Base-by-base conservation (phyloP, 2,329 filamentous ascomycete genomes). In the Epichloe coenophiala region DNA sequence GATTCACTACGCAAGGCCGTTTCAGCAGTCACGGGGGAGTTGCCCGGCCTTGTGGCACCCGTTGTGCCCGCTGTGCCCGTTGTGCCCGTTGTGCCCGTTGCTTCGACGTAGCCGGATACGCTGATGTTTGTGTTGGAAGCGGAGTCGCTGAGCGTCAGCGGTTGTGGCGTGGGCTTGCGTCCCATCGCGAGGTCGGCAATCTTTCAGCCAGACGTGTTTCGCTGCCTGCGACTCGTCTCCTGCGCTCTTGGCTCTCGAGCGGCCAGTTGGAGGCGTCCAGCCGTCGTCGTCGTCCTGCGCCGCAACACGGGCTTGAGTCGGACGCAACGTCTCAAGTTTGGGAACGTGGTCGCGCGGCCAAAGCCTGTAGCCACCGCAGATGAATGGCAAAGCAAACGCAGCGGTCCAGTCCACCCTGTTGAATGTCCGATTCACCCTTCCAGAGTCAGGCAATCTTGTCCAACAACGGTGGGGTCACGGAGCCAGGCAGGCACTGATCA, bases 161-260 rank as follows among this genome's bases (percentile, higher is more conserved):
- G 76, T 69, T 78, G 72, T 57, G 76, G 77, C 66, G 71, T 74
- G 61, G 73, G 67, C 67, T 78, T 80, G 64, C 76, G 77, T 68
- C 71, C 75, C 76, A 80, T 80, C 31, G 58, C 54, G 53, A 50
- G 48, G 40, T 48, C 35, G 41, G 27, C 27, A 31, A 31, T 11
- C 9, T 31, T 31, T 3, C 27, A 31, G 27, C 4, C 27, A 4
- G 27, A 31, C 9, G 27, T 31, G 8, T 31, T 31, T 31, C 27
- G 27, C 38, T 40, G n/a, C n/a, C n/a, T n/a, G 19, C n/a, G 17
- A 3, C n/a, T 23, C 12, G 41, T 12, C 17, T 11, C 9, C 12
- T 27, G 41, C 1, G 8, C 6, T 27, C 21, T 27, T 4, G 27
- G 8, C n/a, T 27, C 21, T 27, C 8, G 27, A 31, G 27, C 27